Base-by-base conservation (phyloP, 768 basidiomycete species). In the Sarcodon aspratus region DNA sequence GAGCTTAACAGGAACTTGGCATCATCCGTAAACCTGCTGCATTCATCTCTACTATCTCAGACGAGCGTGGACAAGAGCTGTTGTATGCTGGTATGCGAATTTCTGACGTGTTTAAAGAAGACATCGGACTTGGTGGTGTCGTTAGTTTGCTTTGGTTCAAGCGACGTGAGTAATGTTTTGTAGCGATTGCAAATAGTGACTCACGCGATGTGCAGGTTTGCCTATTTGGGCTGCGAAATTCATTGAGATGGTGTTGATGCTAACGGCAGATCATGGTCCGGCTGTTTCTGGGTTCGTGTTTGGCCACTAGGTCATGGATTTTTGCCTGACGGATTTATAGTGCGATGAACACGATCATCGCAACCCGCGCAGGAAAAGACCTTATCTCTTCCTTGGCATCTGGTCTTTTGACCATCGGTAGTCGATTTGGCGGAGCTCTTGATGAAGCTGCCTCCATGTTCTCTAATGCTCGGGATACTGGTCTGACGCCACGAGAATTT, bases 311-410 rank as follows among this genome's bases (percentile, higher is more conserved):
- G 8, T 9, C 8, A 33, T 34, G 33, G 21, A 31, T 13, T n/a
- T 36, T 33, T 31, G 7, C 31, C 48, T 13, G 54, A 52, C 49
- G 45, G 42, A 46, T 43, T 1, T 44, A 18, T 49, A 71, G 79
- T 69, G 95, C 95, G 17, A 99, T 99, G 95, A 99, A 96, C 76
- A 96, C 95, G 54, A 97, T 99, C 63, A 94, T 99, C 63, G 93
- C 95, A 15, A 85, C 92, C 34, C 95, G 95, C 70, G 95, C 95
- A n/a, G 95, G 95, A 65, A 98, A 98, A 72, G 95, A 99, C 65
- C 70, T 98, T 59, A 93, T 99, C 63, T 97, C 94, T 5, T 96
- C 92, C 52, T 78, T 99, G 53, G 86, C 88, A 9, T 92, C 93
- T 48, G 95, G 95, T 74, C 79, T 98, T 54, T 75, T 99, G 63